Evolutionary conservation across 768 basidiomycete genomes (phyloP).

Genomic region (Botryobasidium botryosum): DNA sequence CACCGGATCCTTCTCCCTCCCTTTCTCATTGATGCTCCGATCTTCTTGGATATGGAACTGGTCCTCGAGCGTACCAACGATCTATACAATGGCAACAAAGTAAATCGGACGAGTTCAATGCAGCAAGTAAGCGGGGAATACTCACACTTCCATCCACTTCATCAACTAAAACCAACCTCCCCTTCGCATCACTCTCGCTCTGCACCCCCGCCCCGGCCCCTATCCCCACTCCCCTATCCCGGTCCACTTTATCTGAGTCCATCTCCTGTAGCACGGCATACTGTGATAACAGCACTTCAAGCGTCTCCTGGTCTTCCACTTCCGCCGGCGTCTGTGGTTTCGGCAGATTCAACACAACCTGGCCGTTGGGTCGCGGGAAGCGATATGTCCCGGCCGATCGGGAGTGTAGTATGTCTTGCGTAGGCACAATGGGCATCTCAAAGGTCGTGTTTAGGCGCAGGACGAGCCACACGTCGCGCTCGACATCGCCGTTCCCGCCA

Average conservation of each 20-base stretch:
- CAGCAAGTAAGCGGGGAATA: no score
- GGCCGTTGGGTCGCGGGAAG: slow-evolving; percentile 21
- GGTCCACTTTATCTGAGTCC: slow-evolving; percentile 12
- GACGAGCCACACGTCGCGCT: slow-evolving; percentile 50
- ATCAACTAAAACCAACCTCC: slow-evolving; percentile 54
- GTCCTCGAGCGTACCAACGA: slow-evolving; percentile 52
- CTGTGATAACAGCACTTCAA: slow-evolving; percentile 50
- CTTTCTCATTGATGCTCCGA: slow-evolving; percentile 30
- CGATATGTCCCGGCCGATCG: slow-evolving; percentile 20
- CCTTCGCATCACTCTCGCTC: slow-evolving; percentile 21
- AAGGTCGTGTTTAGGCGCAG: slow-evolving; percentile 35
- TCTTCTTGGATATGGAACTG: slow-evolving; percentile 41
- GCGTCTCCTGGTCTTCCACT: slow-evolving; percentile 40
- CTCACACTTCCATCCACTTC: slow-evolving; percentile 53
- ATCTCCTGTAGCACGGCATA: slow-evolving; percentile 28
- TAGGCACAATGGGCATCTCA: slow-evolving; percentile 46
- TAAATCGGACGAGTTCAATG: no score
- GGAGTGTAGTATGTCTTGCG: slow-evolving; percentile 27
- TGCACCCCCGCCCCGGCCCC: slow-evolving; percentile 4
- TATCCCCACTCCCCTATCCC: slow-evolving; percentile 4
- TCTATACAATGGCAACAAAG: no score
- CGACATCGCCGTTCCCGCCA: slow-evolving; percentile 18
- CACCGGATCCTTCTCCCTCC: slow-evolving; percentile 46
- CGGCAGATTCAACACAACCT: slow-evolving; percentile 16
- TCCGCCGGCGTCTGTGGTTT: slow-evolving; percentile 21